Evolutionary conservation across 1,139 yeast species (phyloP), one percentile per base, ranked within the genome.

Genomic region (Candida gigantensis): DNA sequence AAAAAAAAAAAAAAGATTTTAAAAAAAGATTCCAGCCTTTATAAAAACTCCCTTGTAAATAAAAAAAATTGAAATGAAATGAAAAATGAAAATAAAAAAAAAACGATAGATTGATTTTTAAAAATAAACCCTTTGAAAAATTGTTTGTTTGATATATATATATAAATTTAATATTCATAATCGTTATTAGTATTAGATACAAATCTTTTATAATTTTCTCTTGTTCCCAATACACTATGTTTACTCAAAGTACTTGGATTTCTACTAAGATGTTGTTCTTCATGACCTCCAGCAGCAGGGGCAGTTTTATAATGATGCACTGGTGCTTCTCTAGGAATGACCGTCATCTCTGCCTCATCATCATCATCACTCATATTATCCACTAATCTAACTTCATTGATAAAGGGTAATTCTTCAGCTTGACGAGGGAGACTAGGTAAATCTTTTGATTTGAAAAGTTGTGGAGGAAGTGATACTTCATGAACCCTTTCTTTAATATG

Each of bases 191-290:
- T 69, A 41, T 63, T 64, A 25, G 69, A 71, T 40, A 69, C 39
- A 41, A 70, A 69, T 42, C 54, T 59, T 37, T 56, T 55, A 48
- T 70, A 69, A 40, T 67, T 66, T 14, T 62, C 64, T 20, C 72
- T 51, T 2, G 76, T 70, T 1, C 73, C 72, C 42, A 70, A 55
- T 3, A 69, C 64, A 2, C 69, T 61, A 36, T 57, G 56, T 42
- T 63, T 64, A 34, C 71, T 64, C 47, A 48, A 45, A 8, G 58
- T 53, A 20, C 67, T 65, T 36, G 54, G 55, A 57, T 53, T 62
- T 40, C 74, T 51, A 10, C 49, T 49, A 10, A 42, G 30, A 12
- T 24, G 20, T 10, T 34, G 38, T 10, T 27, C 36, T 11, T 30
- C 24, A 9, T 32, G 28, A 9, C 20, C 17, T 16, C 18, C 15